A percentile compares a stretch with the other conserved stretches of the same genome.
Evolutionary conservation across 2,329 filamentous ascomycete genomes (phyloP).

Genomic region (Aspergillus sp.): DNA sequence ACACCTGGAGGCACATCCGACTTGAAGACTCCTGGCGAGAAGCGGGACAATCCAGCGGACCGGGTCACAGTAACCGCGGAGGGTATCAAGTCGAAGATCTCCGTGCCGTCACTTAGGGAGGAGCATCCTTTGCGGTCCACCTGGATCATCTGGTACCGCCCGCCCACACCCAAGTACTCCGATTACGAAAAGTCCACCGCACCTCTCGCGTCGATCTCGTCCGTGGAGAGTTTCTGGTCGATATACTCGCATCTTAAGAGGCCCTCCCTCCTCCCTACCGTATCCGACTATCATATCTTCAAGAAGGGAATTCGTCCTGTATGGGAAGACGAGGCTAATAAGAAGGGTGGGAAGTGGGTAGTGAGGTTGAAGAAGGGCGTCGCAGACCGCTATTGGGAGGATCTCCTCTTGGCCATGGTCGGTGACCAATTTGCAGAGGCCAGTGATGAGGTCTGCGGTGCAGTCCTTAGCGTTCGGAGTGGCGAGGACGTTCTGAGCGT

Average conservation of each 20-base stretch:
- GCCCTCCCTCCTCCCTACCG: slow-evolving; percentile 83
- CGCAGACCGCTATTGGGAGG: slow-evolving; percentile 95
- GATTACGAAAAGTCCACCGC: slow-evolving; percentile 98
- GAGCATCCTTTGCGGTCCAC: slow-evolving; percentile 74
- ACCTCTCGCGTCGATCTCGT: slow-evolving; percentile 78
- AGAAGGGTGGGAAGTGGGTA: slow-evolving; percentile 95
- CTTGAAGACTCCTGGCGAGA: slow-evolving; percentile 66
- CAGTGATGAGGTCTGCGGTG: slow-evolving; percentile 91
- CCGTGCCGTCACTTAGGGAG: slow-evolving; percentile 38
- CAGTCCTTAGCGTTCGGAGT: slow-evolving; percentile 89
- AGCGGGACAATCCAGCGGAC: slow-evolving; percentile 60
- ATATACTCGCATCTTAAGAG: slow-evolving; percentile 88
- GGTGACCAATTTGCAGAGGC: slow-evolving; percentile 95
- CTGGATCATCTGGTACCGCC: slow-evolving; percentile 97
- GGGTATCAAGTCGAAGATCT: slow-evolving; percentile 43
- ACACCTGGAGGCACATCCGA: slow-evolving; percentile 81
- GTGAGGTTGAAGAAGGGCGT: slow-evolving; percentile 96
- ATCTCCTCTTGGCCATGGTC: slow-evolving; percentile 84
- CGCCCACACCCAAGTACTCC: slow-evolving; percentile 94
- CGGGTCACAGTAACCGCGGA: slow-evolving; percentile 28
- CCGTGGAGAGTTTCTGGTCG: slow-evolving; percentile 88
- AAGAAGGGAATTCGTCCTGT: slow-evolving; percentile 95
- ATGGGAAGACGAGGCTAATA: slow-evolving; percentile 98
- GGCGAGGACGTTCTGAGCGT: slow-evolving; percentile 97
- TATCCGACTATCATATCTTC: slow-evolving; percentile 98